Evolutionary conservation across 1,139 yeast species (phyloP), one percentile per base, ranked within the genome.

Genomic region (Geotrichum carabidarum): DNA sequence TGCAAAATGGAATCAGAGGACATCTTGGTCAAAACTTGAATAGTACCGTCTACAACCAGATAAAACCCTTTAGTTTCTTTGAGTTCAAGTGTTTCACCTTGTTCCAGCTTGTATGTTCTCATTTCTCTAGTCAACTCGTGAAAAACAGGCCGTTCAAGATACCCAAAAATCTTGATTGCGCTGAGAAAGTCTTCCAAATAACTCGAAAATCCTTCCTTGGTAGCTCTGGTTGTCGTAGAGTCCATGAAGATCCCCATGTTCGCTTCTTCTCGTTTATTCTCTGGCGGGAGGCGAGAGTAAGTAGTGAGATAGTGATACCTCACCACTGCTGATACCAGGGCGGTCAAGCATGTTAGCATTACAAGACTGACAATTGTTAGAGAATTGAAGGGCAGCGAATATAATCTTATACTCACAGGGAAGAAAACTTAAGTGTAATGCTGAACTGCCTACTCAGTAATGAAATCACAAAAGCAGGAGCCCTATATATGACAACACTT

Each of bases 81-180:
- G 48, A 91, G 71, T 51, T 82, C 78, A 42, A 93, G 71, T 4
- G 85, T 77, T 67, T 93, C 98, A 45, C 90, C 94, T 8, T 80
- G 78, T 36, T 83, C 83, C 44, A 93, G 69, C 61, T 88, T 86
- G 65, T 89, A 91, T 1, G 98, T 93, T 51, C 88, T 86, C 91
- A 93, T 87, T 58, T 86, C 87, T 64, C 87, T 85, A 5, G 98
- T 91, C 62, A 93, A 76, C 65, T 91, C 98, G 65, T 91, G 95
- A 68, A 93, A 91, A 1, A 93, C 97, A 1, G 87, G 86, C 57
- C 85, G 78, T 62, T 93, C 99, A 54, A 93, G 74, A 68, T 91
- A 91, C 1, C 99, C 99, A 72, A 93, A 93, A 17, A 93, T 88
- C 70, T 89, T 90, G 60, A 93, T 88, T 0, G 97, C 98, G 54